These are phyloP conservation scores for Picea engelmannii DNA, from an alignment of 83 land plant genomes.

Conservation along the genomic window DNA sequence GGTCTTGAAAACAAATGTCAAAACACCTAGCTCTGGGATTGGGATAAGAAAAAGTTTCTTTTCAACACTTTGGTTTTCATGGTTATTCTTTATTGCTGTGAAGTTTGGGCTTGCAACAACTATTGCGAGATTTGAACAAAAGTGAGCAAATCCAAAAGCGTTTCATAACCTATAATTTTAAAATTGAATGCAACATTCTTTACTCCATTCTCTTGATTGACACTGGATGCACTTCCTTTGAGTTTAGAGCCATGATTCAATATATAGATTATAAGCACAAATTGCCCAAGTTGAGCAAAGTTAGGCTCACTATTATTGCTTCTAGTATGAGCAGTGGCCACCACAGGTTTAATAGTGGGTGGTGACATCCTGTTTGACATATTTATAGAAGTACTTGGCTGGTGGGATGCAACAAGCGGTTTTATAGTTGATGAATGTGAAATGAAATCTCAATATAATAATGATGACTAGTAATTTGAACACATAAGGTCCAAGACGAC, in stretches of 20 bases:
- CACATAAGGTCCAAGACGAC: no score
- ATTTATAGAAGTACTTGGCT: background rate
- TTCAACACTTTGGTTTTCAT: background rate
- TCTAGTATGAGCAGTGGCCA: background rate
- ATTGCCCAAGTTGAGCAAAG: background rate
- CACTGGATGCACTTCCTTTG: background rate
- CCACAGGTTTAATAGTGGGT: background rate
- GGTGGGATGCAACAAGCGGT: no score
- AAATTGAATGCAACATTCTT: background rate
- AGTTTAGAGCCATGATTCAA: background rate
- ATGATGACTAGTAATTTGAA: no score
- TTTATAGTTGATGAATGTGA: no score
- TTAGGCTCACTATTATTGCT: background rate
- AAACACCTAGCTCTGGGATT: background rate
- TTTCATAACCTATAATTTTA: background rate
- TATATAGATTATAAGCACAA: background rate
- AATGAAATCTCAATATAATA: no score
- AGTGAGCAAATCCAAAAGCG: background rate
- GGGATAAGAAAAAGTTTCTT: background rate
- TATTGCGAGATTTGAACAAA: background rate
- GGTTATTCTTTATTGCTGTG: background rate
- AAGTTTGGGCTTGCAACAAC: background rate
- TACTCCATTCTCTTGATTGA: background rate
- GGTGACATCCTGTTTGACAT: no score
- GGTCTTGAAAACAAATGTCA: background rate